Base-by-base conservation (phyloP, 2,329 filamentous ascomycete genomes). In the Didymella exigua region DNA sequence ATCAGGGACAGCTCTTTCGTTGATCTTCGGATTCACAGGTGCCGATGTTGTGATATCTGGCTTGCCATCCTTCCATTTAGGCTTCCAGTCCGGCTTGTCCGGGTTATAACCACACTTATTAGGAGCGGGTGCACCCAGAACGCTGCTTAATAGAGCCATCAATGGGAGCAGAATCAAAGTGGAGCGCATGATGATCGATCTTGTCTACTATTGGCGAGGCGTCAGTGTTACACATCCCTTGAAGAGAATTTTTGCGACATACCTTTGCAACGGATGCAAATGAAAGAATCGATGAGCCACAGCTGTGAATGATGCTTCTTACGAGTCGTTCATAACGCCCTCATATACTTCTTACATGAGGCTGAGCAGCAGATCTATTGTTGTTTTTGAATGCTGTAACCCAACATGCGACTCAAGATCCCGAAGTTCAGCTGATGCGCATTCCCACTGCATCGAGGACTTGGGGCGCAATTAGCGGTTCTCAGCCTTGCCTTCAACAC, bases 61-160 rank as follows among this genome's bases (percentile, higher is more conserved):
- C 8, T 23, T 36, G 11, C 26, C 23, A 6, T 29, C n/a, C 31
- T 29, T 45, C 41, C 41, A 45, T 19, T 44, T 19, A 7, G 41
- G 40, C 11, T 43, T 30, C 40, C 26, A 29, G 18, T 44, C 40
- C n/a, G 26, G 26, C 13, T 23, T 36, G 18, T 29, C 19, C 10
- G 23, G 47, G 30, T 43, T 52, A 33, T 34, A 52, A 1, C 49
- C 41, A 18, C 41, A 45, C 21, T 30, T 18, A 4, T 36, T 40
- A 26, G 61, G 49, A 21, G 67, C 57, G 1, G 68, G 68, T 4
- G 59, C 59, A 31, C 58, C 49, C n/a, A 48, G 14, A 23, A 46
- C 24, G 33, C 41, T 31, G 24, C 42, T 47, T 23, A 42, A 33
- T 18, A 63, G 23, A 31, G 53, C 55, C 31, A 60, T 30, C n/a